Conservation (phyloP, 2,329 filamentous ascomycete species). For the Trichoderma gracile region DNA sequence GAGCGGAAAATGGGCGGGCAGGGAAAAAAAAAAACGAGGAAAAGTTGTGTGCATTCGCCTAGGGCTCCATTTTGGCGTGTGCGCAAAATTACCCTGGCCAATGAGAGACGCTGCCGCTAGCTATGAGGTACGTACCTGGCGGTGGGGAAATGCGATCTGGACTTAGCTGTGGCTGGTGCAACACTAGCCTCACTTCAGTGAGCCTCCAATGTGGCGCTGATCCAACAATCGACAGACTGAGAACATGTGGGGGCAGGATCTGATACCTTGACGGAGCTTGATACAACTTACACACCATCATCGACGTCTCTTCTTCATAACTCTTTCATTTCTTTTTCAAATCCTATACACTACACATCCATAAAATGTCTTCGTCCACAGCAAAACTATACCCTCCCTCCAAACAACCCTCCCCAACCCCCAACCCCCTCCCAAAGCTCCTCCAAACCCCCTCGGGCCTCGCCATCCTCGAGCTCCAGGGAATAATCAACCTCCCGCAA, state of each 20-base stretch:
- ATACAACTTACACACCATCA: background rate
- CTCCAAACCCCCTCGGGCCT: slow-evolving; percentile 87
- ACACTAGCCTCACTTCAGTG: slow-evolving; percentile 4
- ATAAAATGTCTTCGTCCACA: slow-evolving; percentile 35
- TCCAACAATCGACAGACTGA: background rate
- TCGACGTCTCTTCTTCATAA: no score
- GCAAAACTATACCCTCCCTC: slow-evolving; percentile 47
- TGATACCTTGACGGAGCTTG: background rate
- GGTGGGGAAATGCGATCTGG: background rate
- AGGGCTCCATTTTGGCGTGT: slow-evolving; percentile 40
- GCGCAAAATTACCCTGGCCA: slow-evolving; percentile 34
- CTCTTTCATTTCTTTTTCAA: background rate
- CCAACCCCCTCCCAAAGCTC: slow-evolving; percentile 70
- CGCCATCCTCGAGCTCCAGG: slow-evolving; percentile 89
- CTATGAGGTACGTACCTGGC: background rate
- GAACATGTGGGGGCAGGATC: slow-evolving; percentile 4
- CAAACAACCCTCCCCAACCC: slow-evolving; percentile 28
- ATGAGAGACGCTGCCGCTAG: slow-evolving; percentile 32
- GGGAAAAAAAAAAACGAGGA: slow-evolving; percentile 43
- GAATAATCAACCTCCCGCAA: slow-evolving; percentile 75
- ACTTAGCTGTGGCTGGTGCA: slow-evolving; percentile 25
- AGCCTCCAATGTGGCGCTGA: background rate
- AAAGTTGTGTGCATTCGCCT: slow-evolving; percentile 43
- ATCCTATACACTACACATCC: background rate
- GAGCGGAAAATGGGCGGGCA: slow-evolving; percentile 41